These are phyloP conservation scores for Leptographium flavum DNA, from an alignment of 2,329 filamentous ascomycete genomes.

Conservation along the genomic window DNA sequence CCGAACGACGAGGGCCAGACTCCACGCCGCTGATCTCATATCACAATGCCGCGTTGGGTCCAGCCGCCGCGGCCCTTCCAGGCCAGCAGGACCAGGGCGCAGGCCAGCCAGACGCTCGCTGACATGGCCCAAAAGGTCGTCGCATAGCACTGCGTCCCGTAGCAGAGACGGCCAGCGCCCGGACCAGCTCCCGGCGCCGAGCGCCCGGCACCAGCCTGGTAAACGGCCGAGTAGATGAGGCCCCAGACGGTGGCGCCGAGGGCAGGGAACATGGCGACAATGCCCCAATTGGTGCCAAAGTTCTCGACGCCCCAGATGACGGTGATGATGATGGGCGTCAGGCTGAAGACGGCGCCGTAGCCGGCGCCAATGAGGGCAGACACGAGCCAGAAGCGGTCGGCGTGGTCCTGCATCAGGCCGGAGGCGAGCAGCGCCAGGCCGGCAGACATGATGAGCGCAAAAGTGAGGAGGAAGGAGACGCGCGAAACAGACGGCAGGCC, in stretches of 20 bases:
- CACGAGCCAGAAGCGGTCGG: conserved; percentile 71
- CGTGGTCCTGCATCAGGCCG: conserved; percentile 58
- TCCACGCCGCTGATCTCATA: conserved; percentile 18
- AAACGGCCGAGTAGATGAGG: conserved; percentile 69
- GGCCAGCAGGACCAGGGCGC: conserved; percentile 57
- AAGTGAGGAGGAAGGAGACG: conserved; percentile 63
- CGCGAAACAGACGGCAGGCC: conserved; percentile 53
- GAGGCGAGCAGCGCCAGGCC: conserved; percentile 69
- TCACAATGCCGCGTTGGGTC: conserved; percentile 60
- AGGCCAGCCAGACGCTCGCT: conserved; percentile 63
- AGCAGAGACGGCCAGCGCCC: conserved; percentile 48
- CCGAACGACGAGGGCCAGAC: background rate
- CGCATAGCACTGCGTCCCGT: conserved; percentile 70
- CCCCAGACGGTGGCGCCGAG: conserved; percentile 83
- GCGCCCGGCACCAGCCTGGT: conserved; percentile 35
- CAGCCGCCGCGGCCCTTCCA: conserved; percentile 72
- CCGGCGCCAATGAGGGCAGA: conserved; percentile 76
- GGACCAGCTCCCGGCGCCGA: background rate
- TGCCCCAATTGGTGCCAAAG: conserved; percentile 96
- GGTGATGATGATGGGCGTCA: conserved; percentile 85
- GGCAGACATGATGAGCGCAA: conserved; percentile 57
- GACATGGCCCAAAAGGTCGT: conserved; percentile 78
- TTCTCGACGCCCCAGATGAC: conserved; percentile 98
- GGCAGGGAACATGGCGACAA: conserved; percentile 84
- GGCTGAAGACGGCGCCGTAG: conserved; percentile 81